These are phyloP conservation scores for Fusarium equiseti DNA, from an alignment of 2,329 filamentous ascomycete species.

Conservation along the genomic window DNA sequence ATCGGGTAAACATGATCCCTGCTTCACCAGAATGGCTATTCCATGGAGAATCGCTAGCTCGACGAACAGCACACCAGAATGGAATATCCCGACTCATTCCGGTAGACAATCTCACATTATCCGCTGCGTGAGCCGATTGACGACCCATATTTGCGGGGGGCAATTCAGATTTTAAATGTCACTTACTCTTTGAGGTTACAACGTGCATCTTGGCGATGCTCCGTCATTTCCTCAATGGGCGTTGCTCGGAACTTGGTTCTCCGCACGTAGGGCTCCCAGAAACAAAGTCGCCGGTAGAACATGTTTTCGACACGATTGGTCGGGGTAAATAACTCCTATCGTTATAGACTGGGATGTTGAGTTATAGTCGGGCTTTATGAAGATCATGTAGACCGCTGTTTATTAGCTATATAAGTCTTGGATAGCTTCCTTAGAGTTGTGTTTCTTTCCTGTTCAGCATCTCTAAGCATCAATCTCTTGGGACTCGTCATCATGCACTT, in stretches of 20 bases:
- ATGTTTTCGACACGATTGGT: background rate
- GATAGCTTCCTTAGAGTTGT: background rate
- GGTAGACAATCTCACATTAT: background rate
- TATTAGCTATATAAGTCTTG: conserved; percentile 13
- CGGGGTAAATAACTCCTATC: background rate
- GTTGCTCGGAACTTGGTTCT: conserved; percentile 30
- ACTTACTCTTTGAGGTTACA: conserved; percentile 13
- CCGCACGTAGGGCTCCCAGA: conserved; percentile 1
- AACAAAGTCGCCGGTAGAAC: conserved; percentile 11
- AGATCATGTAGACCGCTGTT: background rate
- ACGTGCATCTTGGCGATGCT: conserved; percentile 10
- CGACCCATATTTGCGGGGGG: conserved; percentile 4
- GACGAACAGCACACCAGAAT: background rate
- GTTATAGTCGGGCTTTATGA: background rate
- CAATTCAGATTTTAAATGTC: background rate
- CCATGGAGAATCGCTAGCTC: background rate
- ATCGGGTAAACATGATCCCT: conserved; percentile 1
- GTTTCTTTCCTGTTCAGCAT: background rate
- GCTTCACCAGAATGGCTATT: background rate
- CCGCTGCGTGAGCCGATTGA: background rate
- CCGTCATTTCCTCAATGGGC: conserved; percentile 32
- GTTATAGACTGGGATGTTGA: background rate
- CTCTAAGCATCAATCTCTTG: background rate
- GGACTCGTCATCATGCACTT: conserved; percentile 9
- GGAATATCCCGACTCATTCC: background rate